Conservation (phyloP, 176 grass and related monocot species). For the Hyparrhenia diplandra region DNA sequence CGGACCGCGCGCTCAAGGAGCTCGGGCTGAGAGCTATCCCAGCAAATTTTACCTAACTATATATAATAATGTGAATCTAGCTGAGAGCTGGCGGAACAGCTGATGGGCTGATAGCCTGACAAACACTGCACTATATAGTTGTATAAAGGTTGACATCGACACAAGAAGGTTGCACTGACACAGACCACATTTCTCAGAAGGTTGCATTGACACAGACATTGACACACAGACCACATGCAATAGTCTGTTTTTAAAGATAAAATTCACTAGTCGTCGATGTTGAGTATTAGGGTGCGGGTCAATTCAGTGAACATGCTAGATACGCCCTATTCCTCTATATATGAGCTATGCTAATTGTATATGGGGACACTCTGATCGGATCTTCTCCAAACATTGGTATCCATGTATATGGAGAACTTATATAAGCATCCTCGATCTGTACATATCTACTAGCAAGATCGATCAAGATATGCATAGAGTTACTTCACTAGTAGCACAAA, state of each 20-base stretch:
- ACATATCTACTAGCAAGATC: background rate
- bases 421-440: background rate
- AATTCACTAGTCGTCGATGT: background rate
- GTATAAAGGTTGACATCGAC: background rate
- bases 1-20: too few relatives aligned
- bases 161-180: too few relatives aligned
- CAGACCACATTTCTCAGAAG: background rate
- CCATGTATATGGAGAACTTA: background rate
- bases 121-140: background rate
- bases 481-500: background rate
- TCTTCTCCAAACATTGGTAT: background rate
- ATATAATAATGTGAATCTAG: too few relatives aligned
- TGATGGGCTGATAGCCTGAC: too few relatives aligned
- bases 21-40: too few relatives aligned
- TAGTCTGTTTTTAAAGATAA: background rate
- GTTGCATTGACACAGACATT: background rate
- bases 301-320: background rate
- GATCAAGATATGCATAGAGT: background rate
- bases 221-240: background rate
- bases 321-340: background rate
- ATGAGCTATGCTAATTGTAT: background rate
- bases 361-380: background rate
- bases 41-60: too few relatives aligned
- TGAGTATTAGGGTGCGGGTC: background rate
- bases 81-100: too few relatives aligned